phyloP scores from a whole-genome alignment of 805 yeast species.

The Diddensiella transvaalensis region DNA sequence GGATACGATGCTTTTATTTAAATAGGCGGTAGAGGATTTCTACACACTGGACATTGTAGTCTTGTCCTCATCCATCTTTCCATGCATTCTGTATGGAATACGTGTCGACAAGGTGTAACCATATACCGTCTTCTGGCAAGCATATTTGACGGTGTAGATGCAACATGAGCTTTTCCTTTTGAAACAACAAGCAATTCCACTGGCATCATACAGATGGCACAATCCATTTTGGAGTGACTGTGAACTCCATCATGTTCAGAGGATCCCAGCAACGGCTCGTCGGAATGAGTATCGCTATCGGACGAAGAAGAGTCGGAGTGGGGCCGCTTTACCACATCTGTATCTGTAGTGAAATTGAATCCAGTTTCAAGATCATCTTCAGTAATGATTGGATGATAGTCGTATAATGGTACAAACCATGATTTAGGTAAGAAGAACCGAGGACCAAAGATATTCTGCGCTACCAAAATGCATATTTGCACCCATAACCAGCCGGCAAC shows the following conservation, averaged over 20 bases:
- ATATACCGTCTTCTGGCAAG: constrained; percentile 35
- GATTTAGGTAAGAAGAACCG: constrained; percentile 77
- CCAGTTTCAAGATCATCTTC: constrained; percentile 61
- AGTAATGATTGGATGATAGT: constrained; percentile 69
- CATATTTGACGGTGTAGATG: constrained; percentile 29
- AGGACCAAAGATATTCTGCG: constrained; percentile 71
- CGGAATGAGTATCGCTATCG: background rate
- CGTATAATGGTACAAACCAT: constrained; percentile 75
- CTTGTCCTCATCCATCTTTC: constrained; percentile 86
- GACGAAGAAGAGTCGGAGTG: background rate
- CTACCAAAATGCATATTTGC: constrained; percentile 55
- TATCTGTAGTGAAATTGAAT: constrained; percentile 11
- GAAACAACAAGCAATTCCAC: constrained; percentile 46
- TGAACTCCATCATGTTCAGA: constrained; percentile 30
- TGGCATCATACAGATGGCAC: constrained; percentile 87
- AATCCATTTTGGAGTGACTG: constrained; percentile 48
- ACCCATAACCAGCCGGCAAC: constrained; percentile 53
- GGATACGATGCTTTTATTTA: constrained; percentile 30
- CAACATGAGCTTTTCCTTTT: constrained; percentile 19
- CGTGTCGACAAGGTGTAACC: constrained; percentile 87
- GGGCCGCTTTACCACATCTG: background rate
- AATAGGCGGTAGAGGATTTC: constrained; percentile 79
- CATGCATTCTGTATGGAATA: constrained; percentile 84
- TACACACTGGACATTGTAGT: constrained; percentile 90
- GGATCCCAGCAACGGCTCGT: constrained; percentile 1